A percentile compares a stretch with the other conserved stretches of the same genome.
These are phyloP conservation scores for Centella asiatica DNA, from an alignment of 129 eudicot genomes.

Conservation along the genomic window DNA sequence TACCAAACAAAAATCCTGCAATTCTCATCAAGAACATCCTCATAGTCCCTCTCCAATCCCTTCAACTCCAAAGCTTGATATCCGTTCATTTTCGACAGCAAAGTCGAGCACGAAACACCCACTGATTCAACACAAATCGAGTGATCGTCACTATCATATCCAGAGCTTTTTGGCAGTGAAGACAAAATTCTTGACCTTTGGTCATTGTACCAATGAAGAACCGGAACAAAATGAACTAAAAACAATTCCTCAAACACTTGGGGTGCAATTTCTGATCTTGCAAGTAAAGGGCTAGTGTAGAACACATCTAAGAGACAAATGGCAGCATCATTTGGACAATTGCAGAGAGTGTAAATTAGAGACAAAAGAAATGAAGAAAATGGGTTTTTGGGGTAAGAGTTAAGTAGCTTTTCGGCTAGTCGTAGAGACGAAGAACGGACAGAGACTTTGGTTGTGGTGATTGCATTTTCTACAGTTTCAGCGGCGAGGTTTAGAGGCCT, in stretches of 20 bases:
- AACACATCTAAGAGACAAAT: constrained; percentile 35
- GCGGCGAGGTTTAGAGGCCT: constrained; percentile 41
- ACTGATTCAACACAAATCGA: constrained; percentile 35
- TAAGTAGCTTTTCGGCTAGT: constrained; percentile 46
- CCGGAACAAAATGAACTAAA: constrained; percentile 37
- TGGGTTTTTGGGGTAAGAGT: constrained; percentile 34
- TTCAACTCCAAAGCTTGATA: constrained; percentile 54
- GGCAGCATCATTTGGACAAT: constrained; percentile 38
- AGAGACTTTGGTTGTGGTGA: constrained; percentile 30
- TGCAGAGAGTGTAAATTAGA: constrained; percentile 27
- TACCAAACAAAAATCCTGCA: constrained; percentile 52
- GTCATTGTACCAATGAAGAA: constrained; percentile 61
- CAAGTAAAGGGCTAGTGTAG: constrained; percentile 27
- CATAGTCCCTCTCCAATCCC: constrained; percentile 62
- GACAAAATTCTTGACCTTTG: constrained; percentile 45
- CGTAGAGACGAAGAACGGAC: constrained; percentile 50
- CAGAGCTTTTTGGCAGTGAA: constrained; percentile 21
- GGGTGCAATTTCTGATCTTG: constrained; percentile 61
- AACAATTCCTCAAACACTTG: constrained; percentile 55
- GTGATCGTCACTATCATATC: constrained; percentile 47
- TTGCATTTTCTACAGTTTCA: constrained; percentile 55
- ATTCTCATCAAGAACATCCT: constrained; percentile 62
- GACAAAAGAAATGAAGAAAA: constrained; percentile 55
- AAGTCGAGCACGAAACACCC: constrained; percentile 39
- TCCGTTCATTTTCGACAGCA: constrained; percentile 52